Evolutionary conservation across 225 moss, liverwort and hornwort species (phyloP).

Genomic region (Marchantia polymorpha): DNA sequence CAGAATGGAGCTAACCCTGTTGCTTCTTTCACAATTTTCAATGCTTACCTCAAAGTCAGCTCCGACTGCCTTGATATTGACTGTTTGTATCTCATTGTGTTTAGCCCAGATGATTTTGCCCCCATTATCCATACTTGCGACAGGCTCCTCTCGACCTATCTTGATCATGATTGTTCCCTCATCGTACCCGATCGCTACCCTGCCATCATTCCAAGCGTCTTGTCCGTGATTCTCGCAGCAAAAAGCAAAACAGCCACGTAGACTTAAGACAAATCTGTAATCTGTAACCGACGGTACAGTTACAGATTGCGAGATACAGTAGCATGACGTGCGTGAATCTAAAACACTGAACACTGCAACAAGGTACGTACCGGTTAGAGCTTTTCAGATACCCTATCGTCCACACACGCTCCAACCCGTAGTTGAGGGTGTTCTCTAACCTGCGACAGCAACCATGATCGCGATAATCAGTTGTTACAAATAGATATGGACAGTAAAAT

Average conservation of each 20-base stretch:
- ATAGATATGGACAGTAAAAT: neutral
- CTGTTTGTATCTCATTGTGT: constrained; percentile 97
- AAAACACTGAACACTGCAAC: neutral
- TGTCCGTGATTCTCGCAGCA: neutral
- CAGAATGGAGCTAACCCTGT: neutral
- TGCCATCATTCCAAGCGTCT: constrained; percentile 28
- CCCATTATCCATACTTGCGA: constrained; percentile 94
- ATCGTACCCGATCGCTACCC: constrained; percentile 95
- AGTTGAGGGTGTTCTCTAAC: constrained; percentile 92
- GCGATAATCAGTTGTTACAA: neutral
- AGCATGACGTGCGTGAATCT: neutral
- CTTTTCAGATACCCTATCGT: constrained; percentile 77
- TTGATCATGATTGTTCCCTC: constrained; percentile 99
- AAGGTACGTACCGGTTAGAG: constrained; percentile 64
- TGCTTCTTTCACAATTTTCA: neutral
- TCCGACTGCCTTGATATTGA: constrained; percentile 90
- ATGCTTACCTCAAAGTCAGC: constrained; percentile 82
- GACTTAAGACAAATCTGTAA: too few relatives aligned
- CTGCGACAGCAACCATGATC: constrained; percentile 34
- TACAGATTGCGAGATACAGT: neutral
- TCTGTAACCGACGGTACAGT: too few relatives aligned
- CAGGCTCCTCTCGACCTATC: constrained; percentile 93
- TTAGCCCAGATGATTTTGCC: constrained; percentile 99
- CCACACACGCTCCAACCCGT: constrained; percentile 98
- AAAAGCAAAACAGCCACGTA: neutral